phyloP scores from a whole-genome alignment of 2,329 filamentous ascomycete genomes.

The Tympanopsis confertula region DNA sequence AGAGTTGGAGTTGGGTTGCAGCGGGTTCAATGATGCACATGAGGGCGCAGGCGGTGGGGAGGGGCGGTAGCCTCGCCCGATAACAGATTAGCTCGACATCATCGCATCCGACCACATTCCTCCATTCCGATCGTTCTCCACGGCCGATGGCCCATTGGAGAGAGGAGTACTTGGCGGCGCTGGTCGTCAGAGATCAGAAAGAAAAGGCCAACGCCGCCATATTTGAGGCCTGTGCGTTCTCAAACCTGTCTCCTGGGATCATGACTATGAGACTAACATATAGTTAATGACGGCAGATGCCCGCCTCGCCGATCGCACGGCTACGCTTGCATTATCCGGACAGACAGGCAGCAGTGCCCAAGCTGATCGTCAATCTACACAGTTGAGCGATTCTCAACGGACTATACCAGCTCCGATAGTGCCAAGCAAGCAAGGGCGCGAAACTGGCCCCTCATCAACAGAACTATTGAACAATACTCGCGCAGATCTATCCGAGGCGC shows the following conservation, averaged over 20 bases:
- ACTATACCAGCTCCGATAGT: no score
- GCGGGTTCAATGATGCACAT: neutral
- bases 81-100: no score
- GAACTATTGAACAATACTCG: no score
- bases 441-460: no score
- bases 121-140: neutral
- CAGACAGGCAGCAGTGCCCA: no score
- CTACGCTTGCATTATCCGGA: neutral
- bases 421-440: no score
- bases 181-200: neutral
- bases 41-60: neutral
- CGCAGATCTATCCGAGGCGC: constrained; percentile 40
- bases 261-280: neutral
- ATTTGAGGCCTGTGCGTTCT: neutral
- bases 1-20: no score
- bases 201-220: neutral
- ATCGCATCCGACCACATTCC: no score
- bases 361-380: no score
- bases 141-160: neutral
- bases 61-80: no score
- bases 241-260: neutral
- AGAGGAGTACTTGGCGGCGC: neutral
- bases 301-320: neutral
- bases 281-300: neutral
- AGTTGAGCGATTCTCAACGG: no score